phyloP scores from a whole-genome alignment of 176 grass and related monocot species.

The Phragmites australis region DNA sequence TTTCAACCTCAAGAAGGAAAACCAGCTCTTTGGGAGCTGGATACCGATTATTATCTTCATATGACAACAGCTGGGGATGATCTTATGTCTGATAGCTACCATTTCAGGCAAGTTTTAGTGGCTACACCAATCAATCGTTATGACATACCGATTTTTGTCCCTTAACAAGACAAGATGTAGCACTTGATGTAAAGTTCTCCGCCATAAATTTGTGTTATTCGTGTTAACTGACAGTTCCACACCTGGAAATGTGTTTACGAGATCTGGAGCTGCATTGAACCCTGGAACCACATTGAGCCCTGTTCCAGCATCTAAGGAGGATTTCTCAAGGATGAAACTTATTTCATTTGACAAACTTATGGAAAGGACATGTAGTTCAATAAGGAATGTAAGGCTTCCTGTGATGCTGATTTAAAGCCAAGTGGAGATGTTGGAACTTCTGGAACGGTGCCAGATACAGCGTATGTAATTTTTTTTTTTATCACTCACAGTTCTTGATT shows the following conservation, averaged over 20 bases:
- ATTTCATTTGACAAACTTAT: slow-evolving; percentile 94
- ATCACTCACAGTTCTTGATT: neutral
- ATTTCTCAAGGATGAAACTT: slow-evolving; percentile 75
- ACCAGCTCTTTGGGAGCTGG: slow-evolving; percentile 95
- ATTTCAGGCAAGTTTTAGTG: slow-evolving; percentile 51
- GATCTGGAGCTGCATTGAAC: slow-evolving; percentile 37
- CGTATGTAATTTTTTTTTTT: slow-evolving; percentile 64
- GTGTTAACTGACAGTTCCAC: slow-evolving; percentile 45
- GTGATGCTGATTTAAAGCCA: slow-evolving; percentile 58
- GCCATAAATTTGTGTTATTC: slow-evolving; percentile 1
- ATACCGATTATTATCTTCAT: slow-evolving; percentile 98
- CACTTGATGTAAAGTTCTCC: neutral
- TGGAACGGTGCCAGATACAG: slow-evolving; percentile 91
- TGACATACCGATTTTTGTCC: neutral
- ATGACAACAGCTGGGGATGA: slow-evolving; percentile 73
- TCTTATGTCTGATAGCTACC: too few species aligned
- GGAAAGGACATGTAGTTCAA: slow-evolving; percentile 63
- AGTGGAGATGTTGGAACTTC: slow-evolving; percentile 56
- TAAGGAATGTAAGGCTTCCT: slow-evolving; percentile 77
- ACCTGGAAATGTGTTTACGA: slow-evolving; percentile 27
- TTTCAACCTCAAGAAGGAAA: slow-evolving; percentile 96
- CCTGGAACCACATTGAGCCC: slow-evolving; percentile 50
- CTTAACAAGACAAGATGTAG: slow-evolving; percentile 8
- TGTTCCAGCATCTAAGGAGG: slow-evolving; percentile 79
- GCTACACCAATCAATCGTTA: slow-evolving; percentile 19